These are phyloP conservation scores for Polychaeton citri DNA, from an alignment of 2,329 filamentous ascomycete species.

Conservation along the genomic window DNA sequence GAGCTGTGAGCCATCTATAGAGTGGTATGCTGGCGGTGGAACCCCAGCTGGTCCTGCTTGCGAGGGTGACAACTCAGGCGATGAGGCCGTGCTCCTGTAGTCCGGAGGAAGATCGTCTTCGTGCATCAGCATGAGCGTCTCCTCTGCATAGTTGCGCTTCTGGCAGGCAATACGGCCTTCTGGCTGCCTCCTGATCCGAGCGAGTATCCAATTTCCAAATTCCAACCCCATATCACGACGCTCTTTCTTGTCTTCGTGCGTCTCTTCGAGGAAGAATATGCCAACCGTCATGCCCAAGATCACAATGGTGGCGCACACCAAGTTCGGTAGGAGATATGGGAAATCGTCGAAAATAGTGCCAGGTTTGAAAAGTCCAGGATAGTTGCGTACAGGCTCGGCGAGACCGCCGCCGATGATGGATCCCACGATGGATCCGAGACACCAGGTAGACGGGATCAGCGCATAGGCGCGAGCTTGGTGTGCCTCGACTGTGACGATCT, in stretches of 20 bases:
- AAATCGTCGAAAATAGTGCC: conserved; percentile 73
- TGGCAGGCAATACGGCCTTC: conserved; percentile 16
- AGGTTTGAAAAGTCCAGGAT: conserved; percentile 57
- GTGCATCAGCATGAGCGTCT: conserved; percentile 48
- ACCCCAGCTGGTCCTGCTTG: conserved; percentile 9
- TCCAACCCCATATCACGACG: conserved; percentile 64
- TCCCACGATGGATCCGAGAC: conserved; percentile 86
- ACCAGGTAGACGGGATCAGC: conserved; percentile 98
- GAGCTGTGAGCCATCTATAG: conserved; percentile 15
- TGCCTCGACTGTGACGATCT: conserved; percentile 83
- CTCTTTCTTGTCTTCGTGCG: conserved; percentile 69
- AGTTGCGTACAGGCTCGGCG: conserved; percentile 72
- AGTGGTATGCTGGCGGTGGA: conserved; percentile 19
- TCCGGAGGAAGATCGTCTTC: conserved; percentile 51
- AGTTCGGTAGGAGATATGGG: conserved; percentile 82
- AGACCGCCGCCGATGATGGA: conserved; percentile 83
- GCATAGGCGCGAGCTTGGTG: conserved; percentile 91
- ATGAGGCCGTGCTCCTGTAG: conserved; percentile 48
- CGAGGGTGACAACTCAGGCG: conserved; percentile 31
- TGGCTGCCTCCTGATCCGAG: conserved; percentile 10
- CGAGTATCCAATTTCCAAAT: conserved; percentile 55
- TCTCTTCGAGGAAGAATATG: conserved; percentile 84
- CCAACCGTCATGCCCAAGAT: conserved; percentile 64
- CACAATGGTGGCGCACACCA: conserved; percentile 76
- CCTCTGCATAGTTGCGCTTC: conserved; percentile 39